These are phyloP conservation scores for Metschnikowia arizonensis DNA, from an alignment of 805 yeast species.

Conservation along the genomic window DNA sequence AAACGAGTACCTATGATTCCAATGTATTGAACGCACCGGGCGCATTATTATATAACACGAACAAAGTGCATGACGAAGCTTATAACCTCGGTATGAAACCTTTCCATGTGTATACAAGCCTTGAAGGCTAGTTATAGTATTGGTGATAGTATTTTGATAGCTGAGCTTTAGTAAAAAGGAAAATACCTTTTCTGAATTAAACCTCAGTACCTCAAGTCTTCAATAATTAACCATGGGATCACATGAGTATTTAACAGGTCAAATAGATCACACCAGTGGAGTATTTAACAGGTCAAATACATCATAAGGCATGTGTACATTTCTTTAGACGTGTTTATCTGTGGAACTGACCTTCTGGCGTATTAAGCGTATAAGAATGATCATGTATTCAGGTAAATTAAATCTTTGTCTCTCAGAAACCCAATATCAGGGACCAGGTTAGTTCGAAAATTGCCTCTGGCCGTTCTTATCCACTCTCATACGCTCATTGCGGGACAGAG, in stretches of 20 bases:
- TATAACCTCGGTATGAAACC: background rate
- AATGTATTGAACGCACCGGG: conserved; percentile 2
- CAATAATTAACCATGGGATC: background rate
- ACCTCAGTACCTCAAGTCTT: background rate
- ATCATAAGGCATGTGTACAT: too few species aligned
- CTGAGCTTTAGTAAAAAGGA: background rate
- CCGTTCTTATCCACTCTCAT: conserved; percentile 13
- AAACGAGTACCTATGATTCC: background rate
- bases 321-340: background rate
- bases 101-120: background rate
- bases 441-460: conserved; percentile 2
- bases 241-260: too few species aligned
- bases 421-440: background rate
- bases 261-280: too few species aligned
- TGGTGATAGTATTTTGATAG: background rate
- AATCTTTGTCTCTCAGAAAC: background rate
- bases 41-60: background rate
- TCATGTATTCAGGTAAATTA: background rate
- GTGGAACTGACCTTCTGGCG: too few species aligned
- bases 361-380: too few species aligned
- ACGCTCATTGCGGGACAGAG: conserved; percentile 16
- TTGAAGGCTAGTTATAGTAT: too few species aligned
- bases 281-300: too few species aligned
- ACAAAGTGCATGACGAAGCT: background rate
- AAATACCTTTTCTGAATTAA: background rate